phyloP scores from a whole-genome alignment of 257 asterid species.

The Linderniella brevidens region DNA sequence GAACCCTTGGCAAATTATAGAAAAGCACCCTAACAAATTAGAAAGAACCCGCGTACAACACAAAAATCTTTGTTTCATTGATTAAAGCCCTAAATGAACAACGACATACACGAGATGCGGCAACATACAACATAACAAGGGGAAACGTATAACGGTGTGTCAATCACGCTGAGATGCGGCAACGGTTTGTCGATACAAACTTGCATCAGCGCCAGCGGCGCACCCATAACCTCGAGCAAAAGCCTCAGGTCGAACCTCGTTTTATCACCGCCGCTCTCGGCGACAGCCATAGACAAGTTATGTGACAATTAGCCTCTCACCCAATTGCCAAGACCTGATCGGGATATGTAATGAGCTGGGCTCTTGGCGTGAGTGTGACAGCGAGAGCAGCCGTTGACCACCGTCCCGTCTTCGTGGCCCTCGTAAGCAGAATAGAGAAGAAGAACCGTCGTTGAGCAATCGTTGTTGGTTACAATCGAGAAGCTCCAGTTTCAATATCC shows the following conservation, averaged over 20 bases:
- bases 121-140: too few relatives aligned
- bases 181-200: constrained; percentile 59
- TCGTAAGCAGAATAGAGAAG: constrained; percentile 70
- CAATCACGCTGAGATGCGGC: constrained; percentile 88
- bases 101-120: too few relatives aligned
- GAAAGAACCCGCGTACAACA: too few relatives aligned
- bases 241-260: constrained; percentile 77
- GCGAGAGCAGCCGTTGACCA: constrained; percentile 76
- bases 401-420: too few relatives aligned
- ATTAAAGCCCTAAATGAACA: too few relatives aligned
- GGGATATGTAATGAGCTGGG: constrained; percentile 60
- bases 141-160: constrained; percentile 61
- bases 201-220: constrained; percentile 87
- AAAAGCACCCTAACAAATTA: too few relatives aligned
- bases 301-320: constrained; percentile 49
- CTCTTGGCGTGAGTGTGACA: constrained; percentile 60
- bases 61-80: too few relatives aligned
- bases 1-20: too few relatives aligned
- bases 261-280: constrained; percentile 19
- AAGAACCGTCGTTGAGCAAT: constrained; percentile 87
- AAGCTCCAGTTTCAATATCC: too few relatives aligned
- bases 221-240: constrained; percentile 91
- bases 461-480: neutral
- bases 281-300: constrained; percentile 38
- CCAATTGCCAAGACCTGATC: constrained; percentile 60